A percentile compares a stretch with the other conserved stretches of the same genome.
phyloP scores from a whole-genome alignment of 1,284 basidiomycete species.

The Cerrena zonata region DNA sequence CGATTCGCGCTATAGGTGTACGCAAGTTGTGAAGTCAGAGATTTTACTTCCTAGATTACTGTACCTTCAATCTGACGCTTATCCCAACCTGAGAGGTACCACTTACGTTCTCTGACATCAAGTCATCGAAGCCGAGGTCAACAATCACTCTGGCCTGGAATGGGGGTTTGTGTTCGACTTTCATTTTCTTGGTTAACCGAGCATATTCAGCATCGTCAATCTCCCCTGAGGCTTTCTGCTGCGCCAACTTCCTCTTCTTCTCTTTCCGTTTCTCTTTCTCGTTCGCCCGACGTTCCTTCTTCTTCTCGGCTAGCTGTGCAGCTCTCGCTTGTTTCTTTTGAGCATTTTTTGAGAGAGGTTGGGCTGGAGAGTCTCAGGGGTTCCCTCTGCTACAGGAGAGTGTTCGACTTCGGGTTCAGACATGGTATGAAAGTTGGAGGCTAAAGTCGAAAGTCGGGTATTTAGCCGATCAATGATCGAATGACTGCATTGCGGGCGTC shows the following conservation, averaged over 20 bases:
- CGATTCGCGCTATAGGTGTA: slow-evolving; percentile 88
- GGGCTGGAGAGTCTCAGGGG: slow-evolving; percentile 8
- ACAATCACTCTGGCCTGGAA: slow-evolving; percentile 79
- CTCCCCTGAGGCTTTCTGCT: slow-evolving; percentile 51
- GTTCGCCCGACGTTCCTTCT: slow-evolving; percentile 68
- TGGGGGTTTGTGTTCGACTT: slow-evolving; percentile 37
- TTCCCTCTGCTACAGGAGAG: background rate
- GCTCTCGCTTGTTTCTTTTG: slow-evolving; percentile 72
- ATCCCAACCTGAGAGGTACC: too few relatives aligned
- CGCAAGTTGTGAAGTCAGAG: slow-evolving; percentile 81
- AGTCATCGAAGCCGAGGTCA: slow-evolving; percentile 90
- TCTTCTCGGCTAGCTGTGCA: slow-evolving; percentile 59
- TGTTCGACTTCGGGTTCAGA: background rate
- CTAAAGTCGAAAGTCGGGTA: too few relatives aligned
- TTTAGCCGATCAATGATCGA: too few relatives aligned
- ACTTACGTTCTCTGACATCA: slow-evolving; percentile 89
- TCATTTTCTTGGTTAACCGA: slow-evolving; percentile 32
- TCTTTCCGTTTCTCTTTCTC: slow-evolving; percentile 71
- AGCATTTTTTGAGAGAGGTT: slow-evolving; percentile 70
- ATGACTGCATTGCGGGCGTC: too few relatives aligned
- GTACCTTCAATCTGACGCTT: background rate
- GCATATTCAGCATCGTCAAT: slow-evolving; percentile 36
- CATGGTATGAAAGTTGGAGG: too few relatives aligned
- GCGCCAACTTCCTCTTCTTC: slow-evolving; percentile 51
- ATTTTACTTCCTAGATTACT: slow-evolving; percentile 78